Conservation (phyloP, 169 alveolate genomes). For the Blepharisma undulans region DNA sequence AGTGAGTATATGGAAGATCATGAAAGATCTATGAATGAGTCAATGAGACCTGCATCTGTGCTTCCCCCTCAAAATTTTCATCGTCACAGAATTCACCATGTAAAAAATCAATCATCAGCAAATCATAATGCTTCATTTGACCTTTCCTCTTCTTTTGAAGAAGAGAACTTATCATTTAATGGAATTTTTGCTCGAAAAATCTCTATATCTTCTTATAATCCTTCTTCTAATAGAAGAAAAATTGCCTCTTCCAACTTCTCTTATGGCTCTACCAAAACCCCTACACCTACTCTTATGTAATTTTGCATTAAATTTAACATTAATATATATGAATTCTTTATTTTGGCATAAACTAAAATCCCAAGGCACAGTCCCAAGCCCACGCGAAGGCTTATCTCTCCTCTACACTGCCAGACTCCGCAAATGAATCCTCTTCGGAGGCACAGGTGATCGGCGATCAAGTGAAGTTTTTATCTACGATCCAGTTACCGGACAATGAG, state of each 20-base stretch:
- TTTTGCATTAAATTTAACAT: not conserved
- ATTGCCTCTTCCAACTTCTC: not conserved
- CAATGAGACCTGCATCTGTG: not conserved
- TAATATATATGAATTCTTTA: constrained; percentile 17
- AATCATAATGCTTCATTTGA: not conserved
- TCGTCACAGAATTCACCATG: not conserved
- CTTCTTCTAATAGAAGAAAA: not conserved
- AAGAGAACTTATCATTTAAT: not conserved
- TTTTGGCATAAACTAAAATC: constrained; percentile 25
- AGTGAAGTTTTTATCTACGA: constrained; percentile 30
- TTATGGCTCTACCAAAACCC: not conserved
- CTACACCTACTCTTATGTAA: not conserved
- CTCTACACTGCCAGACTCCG: not conserved
- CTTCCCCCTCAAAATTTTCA: not conserved
- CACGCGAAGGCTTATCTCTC: constrained; percentile 33
- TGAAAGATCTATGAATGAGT: not conserved
- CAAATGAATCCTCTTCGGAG: constrained; percentile 33
- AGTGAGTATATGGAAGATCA: constrained; percentile 2
- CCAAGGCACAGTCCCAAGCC: constrained; percentile 13
- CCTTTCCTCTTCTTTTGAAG: not conserved
- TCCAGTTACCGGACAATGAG: constrained; percentile 13
- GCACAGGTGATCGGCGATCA: constrained; percentile 10
- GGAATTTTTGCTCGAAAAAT: not conserved
- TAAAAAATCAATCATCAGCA: not conserved
- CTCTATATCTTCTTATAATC: not conserved